phyloP scores from a whole-genome alignment of 2,329 filamentous ascomycete genomes.

The Beauveria sp. region DNA sequence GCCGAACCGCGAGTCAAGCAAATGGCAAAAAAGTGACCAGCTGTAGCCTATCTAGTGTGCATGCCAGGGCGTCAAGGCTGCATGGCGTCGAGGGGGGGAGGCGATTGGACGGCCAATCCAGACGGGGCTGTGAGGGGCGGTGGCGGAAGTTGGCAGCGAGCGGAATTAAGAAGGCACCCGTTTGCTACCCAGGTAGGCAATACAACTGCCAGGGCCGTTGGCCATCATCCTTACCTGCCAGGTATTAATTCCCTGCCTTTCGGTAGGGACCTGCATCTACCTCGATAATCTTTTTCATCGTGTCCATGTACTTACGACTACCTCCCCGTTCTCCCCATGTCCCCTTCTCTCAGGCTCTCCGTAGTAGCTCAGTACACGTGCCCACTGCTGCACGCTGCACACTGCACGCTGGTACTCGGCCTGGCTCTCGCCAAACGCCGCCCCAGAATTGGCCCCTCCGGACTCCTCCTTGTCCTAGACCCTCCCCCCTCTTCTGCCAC shows the following conservation, averaged over 20 bases:
- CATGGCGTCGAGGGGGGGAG: not conserved
- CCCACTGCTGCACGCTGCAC: not conserved
- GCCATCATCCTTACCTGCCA: not conserved
- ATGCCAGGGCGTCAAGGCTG: not conserved
- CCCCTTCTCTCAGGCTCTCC: not conserved
- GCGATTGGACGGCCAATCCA: not conserved
- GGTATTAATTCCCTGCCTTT: not conserved
- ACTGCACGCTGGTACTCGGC: not conserved
- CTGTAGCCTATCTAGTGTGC: not conserved
- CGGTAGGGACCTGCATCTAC: no score
- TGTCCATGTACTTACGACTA: no score
- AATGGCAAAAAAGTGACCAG: not conserved
- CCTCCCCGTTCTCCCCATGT: no score
- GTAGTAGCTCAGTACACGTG: not conserved
- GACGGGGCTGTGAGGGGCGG: not conserved
- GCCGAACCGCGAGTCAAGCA: not conserved
- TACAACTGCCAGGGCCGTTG: not conserved
- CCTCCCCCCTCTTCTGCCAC: not conserved
- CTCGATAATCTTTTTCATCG: no score
- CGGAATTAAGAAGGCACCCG: no score
- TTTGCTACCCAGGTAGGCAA: no score
- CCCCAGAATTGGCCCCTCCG: not conserved
- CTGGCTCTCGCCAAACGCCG: slow-evolving; percentile 1
- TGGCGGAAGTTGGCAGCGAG: not conserved
- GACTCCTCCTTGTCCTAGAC: not conserved